These are phyloP conservation scores for Pythium phragmitis DNA, from an alignment of 352 stramenopile species.

Conservation along the genomic window DNA sequence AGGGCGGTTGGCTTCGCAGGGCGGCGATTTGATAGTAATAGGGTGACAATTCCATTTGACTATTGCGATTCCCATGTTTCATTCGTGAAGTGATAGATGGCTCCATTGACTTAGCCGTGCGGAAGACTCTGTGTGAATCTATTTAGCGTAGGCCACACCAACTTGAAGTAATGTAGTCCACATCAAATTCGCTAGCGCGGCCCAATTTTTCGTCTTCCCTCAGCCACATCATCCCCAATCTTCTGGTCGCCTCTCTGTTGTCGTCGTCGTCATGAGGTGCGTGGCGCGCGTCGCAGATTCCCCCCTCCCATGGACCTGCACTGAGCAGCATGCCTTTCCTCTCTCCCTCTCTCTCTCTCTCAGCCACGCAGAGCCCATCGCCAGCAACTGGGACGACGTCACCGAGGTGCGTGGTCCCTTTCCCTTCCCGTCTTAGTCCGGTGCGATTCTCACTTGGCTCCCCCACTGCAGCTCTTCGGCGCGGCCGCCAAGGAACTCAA, in stretches of 20 bases:
- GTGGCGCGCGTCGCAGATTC: constrained; percentile 18
- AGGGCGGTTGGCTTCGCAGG: background rate
- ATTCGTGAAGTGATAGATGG: background rate
- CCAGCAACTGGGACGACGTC: constrained; percentile 18
- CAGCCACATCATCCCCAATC: constrained; percentile 3
- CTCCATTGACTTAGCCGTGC: background rate
- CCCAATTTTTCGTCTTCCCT: too few relatives aligned
- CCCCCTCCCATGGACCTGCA: background rate
- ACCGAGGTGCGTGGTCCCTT: constrained; percentile 10
- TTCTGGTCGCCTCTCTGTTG: background rate
- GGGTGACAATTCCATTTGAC: constrained; percentile 26
- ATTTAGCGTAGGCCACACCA: constrained; percentile 19
- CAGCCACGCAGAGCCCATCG: background rate
- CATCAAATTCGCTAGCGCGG: background rate
- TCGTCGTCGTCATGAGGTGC: constrained; percentile 20
- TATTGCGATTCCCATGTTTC: constrained; percentile 4
- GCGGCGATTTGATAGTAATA: constrained; percentile 33
- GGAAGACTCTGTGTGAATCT: too few relatives aligned
- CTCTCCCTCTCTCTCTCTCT: constrained; percentile 1
- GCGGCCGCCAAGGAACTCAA: constrained; percentile 75
- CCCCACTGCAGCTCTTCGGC: constrained; percentile 43
- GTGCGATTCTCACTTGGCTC: background rate
- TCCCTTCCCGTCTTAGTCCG: background rate
- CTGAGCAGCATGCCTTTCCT: background rate
- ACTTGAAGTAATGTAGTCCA: constrained; percentile 3